Evolutionary conservation across 345 rosid species (phyloP), one percentile per base, ranked within the genome.

Genomic region (Populus deltoides): DNA sequence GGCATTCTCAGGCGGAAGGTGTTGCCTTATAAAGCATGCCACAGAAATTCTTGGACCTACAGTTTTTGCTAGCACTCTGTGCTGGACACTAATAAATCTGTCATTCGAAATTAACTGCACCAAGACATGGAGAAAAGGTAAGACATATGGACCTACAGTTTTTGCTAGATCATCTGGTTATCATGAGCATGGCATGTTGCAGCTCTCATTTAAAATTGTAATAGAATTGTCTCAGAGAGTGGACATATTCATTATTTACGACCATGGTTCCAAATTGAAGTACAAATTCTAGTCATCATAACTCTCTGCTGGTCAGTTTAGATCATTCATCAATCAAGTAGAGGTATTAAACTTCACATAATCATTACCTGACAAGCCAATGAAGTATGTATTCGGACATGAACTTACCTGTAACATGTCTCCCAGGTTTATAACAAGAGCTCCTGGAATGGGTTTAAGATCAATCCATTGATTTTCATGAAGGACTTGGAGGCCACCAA

Each of bases 11-110:
- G 53, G 20, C 11, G 5, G 27, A 29, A 20, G 27, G 8, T 45
- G 38, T 70, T 55, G 47, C 22, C 61, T 49, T 31, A 47, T 47
- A 47, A 24, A 41, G 35, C 27, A 49, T 1, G 62, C 31, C 36
- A 71, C 61, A 17, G 74, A 49, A 49, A 49, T 71, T 71, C 74
- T 71, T 71, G 74, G 74, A 7, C 74, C 74, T 8, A 18, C 74
- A 7, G 51, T 49, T 18, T 29, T 71, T 47, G 59, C 59, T 0
- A 49, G 10, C 35, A 71, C 74, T 49, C 62, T 71, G 74, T 49
- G 74, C 20, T 8, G 8, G 0, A 29, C 62, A 49, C 74, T 71
- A 1, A 43, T 71, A 12, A 71, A 49, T 24, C 45, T 70, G 59
- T 15, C 73, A 45, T 70, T 70, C 35, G 59, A 39, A 33, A 70